phyloP scores from a whole-genome alignment of 306 rosid genomes.

The Prunus persica region Prunus_persica_NCBIv2 NC_034011.1:4000501-4001000 shows the following conservation, averaged over 20 bases:
- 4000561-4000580: neutral
- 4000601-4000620: conserved; percentile 60
- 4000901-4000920: conserved; percentile 47
- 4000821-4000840: conserved; percentile 71
- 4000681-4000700: conserved; percentile 47
- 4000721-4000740: conserved; percentile 47
- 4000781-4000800: conserved; percentile 58
- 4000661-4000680: conserved; percentile 56
- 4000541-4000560: neutral
- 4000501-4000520: conserved; percentile 49
- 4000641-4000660: conserved; percentile 71
- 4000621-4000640: conserved; percentile 75
- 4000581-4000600: conserved; percentile 43
- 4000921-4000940: conserved; percentile 57
- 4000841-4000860: conserved; percentile 68
- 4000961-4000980: conserved; percentile 73
- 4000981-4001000: conserved; percentile 70
- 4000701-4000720: conserved; percentile 58
- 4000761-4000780: conserved; percentile 54
- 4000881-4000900: conserved; percentile 64
- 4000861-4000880: conserved; percentile 54
- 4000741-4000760: conserved; percentile 33
- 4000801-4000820: conserved; percentile 59
- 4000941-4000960: conserved; percentile 66
- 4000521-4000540: neutral